Conservation (phyloP, 176 grass and related monocot genomes). For the sorghum (Sorghum bicolor) region Sorghum_bicolor_NCBIv3 NC_012870.2:25817501-25818000, state of each 20-base stretch:
- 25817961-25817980: not conserved
- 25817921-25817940: not conserved
- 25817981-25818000: not conserved
- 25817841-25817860: not conserved
- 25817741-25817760: not conserved
- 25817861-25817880: not conserved
- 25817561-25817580: too few relatives aligned
- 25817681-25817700: not conserved
- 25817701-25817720: not conserved
- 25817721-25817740: too few relatives aligned
- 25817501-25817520: too few relatives aligned
- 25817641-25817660: not conserved
- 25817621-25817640: not conserved
- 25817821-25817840: not conserved
- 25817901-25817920: constrained; percentile 1
- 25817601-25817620: not conserved
- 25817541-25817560: too few relatives aligned
- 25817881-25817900: not conserved
- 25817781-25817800: not conserved
- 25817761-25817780: not conserved
- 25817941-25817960: not conserved
- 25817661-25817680: not conserved
- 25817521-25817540: too few relatives aligned
- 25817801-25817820: not conserved
- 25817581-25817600: not conserved